Percentiles rank a stretch among this genome's conserved stretches.
Conservation (phyloP, 441 rosid genomes). For the Populus hybrid region DNA sequence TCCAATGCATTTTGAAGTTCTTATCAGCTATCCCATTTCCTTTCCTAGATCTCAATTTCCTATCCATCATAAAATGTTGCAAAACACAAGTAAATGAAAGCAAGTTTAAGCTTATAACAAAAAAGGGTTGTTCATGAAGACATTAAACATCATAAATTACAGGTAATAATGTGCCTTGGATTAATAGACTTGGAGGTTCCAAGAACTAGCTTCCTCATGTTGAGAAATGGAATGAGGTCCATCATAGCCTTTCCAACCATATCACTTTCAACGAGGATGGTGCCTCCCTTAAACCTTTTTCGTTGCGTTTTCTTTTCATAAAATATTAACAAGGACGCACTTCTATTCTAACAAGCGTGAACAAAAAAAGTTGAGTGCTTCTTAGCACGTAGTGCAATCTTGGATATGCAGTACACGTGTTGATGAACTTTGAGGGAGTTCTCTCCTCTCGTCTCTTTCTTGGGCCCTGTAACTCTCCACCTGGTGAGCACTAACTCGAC, state of each 20-base stretch:
- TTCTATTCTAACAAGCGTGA: background rate
- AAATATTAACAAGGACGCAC: background rate
- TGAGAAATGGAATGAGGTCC: conserved; percentile 70
- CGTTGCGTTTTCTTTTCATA: background rate
- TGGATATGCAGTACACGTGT: conserved; percentile 45
- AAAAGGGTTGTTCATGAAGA: background rate
- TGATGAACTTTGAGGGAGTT: conserved; percentile 48
- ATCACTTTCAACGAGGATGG: conserved; percentile 75
- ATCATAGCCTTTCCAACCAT: conserved; percentile 55
- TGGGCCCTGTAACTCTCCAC: conserved; percentile 59
- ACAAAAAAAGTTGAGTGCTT: background rate
- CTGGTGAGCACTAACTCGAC: conserved; percentile 58
- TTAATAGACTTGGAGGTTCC: conserved; percentile 56
- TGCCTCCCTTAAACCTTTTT: conserved; percentile 63
- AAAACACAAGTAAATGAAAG: background rate
- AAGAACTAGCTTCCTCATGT: conserved; percentile 69
- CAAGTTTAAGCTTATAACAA: background rate
- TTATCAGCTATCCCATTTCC: conserved; percentile 57
- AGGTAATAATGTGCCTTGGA: conserved; percentile 38
- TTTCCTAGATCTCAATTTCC: conserved; percentile 48
- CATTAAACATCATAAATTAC: background rate
- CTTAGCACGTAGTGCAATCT: conserved; percentile 30
- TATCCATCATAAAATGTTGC: conserved; percentile 3
- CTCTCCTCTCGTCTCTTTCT: conserved; percentile 58
- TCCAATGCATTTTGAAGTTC: conserved; percentile 43